These are phyloP conservation scores for Solanum appendiculatum DNA, from an alignment of 257 asterid genomes.

Conservation along the genomic window DNA sequence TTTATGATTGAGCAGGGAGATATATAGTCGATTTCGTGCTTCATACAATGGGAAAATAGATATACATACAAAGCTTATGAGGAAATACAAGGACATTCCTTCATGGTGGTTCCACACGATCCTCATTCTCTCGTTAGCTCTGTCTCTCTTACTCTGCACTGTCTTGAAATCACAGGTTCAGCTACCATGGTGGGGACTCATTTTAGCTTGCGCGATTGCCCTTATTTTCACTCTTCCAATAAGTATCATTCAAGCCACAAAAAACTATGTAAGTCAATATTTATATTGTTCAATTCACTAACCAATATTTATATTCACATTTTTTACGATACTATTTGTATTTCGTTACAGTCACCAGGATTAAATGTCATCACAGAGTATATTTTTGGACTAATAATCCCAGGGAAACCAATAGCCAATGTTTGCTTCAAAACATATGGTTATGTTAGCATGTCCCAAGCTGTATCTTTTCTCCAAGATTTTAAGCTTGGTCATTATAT, in stretches of 20 bases:
- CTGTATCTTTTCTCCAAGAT: constrained; percentile 59
- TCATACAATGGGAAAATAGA: constrained; percentile 38
- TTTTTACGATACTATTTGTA: not conserved
- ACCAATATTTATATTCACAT: not conserved
- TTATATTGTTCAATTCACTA: not conserved
- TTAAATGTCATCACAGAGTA: constrained; percentile 66
- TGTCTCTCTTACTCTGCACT: constrained; percentile 41
- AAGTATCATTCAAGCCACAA: constrained; percentile 67
- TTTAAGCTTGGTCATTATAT: constrained; percentile 88
- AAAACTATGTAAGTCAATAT: constrained; percentile 39
- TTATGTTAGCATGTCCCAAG: constrained; percentile 72
- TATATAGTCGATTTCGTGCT: constrained; percentile 16
- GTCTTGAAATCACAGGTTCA: constrained; percentile 56
- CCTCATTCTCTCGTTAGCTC: constrained; percentile 31
- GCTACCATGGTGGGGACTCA: constrained; percentile 81
- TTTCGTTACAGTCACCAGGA: constrained; percentile 41
- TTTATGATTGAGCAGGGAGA: constrained; percentile 28
- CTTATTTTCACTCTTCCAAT: constrained; percentile 60
- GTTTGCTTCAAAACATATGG: constrained; percentile 83
- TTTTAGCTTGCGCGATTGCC: constrained; percentile 33
- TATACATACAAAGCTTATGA: constrained; percentile 67
- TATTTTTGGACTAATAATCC: constrained; percentile 39
- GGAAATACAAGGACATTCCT: constrained; percentile 51
- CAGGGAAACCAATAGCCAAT: constrained; percentile 76
- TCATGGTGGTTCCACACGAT: constrained; percentile 51